Evolutionary conservation across 2,329 filamentous ascomycete genomes (phyloP).

Genomic region (Botrytis sinoallii): DNA sequence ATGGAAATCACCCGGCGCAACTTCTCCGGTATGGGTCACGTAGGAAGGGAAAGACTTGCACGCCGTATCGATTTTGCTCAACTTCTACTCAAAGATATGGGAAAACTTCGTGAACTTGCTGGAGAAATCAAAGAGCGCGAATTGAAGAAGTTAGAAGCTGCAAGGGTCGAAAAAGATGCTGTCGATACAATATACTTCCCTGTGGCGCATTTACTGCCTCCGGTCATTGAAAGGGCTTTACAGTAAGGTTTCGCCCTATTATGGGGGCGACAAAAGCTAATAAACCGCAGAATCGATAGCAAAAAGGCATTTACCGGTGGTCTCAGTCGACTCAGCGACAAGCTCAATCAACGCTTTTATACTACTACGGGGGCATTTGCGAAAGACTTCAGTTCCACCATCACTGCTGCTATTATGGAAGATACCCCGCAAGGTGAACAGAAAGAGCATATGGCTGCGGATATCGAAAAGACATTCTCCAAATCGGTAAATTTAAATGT

Average conservation of each 20-base stretch:
- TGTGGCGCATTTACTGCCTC: constrained; percentile 69
- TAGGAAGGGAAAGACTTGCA: constrained; percentile 72
- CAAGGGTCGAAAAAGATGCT: constrained; percentile 72
- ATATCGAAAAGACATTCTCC: constrained; percentile 34
- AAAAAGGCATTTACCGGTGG: constrained; percentile 57
- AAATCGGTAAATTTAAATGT: constrained; percentile 57
- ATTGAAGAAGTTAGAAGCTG: constrained; percentile 70
- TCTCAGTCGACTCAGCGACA: constrained; percentile 49
- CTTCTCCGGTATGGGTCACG: constrained; percentile 90
- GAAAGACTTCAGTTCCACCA: constrained; percentile 53
- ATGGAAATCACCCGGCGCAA: constrained; percentile 96
- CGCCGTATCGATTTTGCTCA: constrained; percentile 87
- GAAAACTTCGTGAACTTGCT: constrained; percentile 68
- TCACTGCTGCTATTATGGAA: constrained; percentile 48
- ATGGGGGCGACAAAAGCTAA: constrained; percentile 40
- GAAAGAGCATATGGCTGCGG: constrained; percentile 26
- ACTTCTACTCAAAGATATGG: constrained; percentile 70
- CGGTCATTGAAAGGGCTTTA: constrained; percentile 76
- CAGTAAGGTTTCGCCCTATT: constrained; percentile 56
- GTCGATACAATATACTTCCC: constrained; percentile 92
- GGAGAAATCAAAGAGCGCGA: constrained; percentile 73
- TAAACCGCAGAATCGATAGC: constrained; percentile 54
- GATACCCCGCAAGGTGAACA: constrained; percentile 20
- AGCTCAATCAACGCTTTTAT: constrained; percentile 54
- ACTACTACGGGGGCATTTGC: constrained; percentile 56